A percentile compares a stretch with the other conserved stretches of the same genome.
phyloP scores from a whole-genome alignment of 345 rosid species.

The Theobroma cacao region DNA sequence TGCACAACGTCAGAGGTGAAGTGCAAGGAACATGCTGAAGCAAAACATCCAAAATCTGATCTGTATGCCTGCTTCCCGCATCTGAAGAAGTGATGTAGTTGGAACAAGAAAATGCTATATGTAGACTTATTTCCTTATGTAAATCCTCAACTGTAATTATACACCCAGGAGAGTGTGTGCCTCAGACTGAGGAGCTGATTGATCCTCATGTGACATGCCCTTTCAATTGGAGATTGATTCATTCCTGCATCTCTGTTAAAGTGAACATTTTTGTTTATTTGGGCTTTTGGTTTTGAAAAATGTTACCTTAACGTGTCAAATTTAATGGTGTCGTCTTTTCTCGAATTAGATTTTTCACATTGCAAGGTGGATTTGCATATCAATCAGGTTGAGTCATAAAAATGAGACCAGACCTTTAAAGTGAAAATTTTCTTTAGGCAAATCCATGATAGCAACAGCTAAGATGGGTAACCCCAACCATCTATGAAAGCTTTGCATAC shows the following conservation, averaged over 20 bases:
- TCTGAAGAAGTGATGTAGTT: constrained; percentile 30
- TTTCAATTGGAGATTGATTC: neutral
- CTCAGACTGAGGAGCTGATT: neutral
- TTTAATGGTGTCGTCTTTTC: neutral
- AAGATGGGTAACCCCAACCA: no score
- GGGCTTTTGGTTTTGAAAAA: neutral
- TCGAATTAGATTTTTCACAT: no score
- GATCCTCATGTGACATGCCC: neutral
- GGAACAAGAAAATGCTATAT: neutral
- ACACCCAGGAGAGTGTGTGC: neutral
- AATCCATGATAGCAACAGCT: no score
- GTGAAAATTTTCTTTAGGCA: no score
- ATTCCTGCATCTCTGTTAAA: neutral
- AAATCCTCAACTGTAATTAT: neutral
- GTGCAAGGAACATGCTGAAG: constrained; percentile 66
- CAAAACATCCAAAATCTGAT: constrained; percentile 55
- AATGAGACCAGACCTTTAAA: no score
- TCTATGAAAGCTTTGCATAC: no score
- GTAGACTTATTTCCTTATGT: neutral
- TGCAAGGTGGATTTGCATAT: neutral
- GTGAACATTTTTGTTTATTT: neutral
- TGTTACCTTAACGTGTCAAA: neutral
- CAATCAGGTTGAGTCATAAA: neutral
- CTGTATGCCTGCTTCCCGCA: constrained; percentile 43
- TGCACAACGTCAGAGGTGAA: constrained; percentile 69